phyloP scores from a whole-genome alignment of 495 filamentous ascomycete species.

The Cercophora newfieldiana region DNA sequence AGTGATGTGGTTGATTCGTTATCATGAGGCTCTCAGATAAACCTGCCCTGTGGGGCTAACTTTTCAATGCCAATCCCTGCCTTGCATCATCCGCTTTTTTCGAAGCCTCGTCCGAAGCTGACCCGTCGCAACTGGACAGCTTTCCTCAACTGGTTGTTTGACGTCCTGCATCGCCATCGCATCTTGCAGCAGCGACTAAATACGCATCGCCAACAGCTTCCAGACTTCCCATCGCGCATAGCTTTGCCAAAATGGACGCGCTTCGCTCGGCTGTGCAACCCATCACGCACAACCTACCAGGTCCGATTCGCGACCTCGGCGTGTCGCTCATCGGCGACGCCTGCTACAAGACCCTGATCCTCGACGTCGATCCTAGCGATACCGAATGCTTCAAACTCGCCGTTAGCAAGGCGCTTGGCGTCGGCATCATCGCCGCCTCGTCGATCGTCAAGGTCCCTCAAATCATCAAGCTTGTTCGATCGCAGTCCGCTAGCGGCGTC shows the following conservation, averaged over 20 bases:
- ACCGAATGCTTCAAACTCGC: constrained; percentile 79
- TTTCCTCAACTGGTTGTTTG: not conserved
- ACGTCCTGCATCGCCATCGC: not conserved
- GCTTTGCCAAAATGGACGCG: constrained; percentile 45
- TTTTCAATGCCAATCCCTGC: not conserved
- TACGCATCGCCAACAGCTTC: not conserved
- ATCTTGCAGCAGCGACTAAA: not conserved
- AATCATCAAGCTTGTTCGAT: constrained; percentile 83
- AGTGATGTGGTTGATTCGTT: not conserved
- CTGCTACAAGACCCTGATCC: constrained; percentile 82
- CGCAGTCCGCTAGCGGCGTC: constrained; percentile 76
- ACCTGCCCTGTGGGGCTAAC: not conserved
- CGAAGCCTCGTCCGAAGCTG: not conserved
- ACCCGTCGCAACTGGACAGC: not conserved
- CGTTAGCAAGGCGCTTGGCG: constrained; percentile 87
- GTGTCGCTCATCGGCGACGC: constrained; percentile 73
- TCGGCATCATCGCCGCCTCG: constrained; percentile 86
- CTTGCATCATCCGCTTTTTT: not conserved
- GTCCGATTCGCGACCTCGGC: constrained; percentile 72
- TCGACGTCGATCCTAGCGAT: constrained; percentile 73
- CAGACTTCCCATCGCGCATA: not conserved
- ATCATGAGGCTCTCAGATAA: not conserved
- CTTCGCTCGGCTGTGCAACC: constrained; percentile 70
- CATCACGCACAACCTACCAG: constrained; percentile 75
- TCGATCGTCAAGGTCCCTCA: constrained; percentile 94